Percentiles rank a stretch among this genome's conserved stretches.
Conservation (phyloP, 768 basidiomycete species). For the Mycena galopus region DNA sequence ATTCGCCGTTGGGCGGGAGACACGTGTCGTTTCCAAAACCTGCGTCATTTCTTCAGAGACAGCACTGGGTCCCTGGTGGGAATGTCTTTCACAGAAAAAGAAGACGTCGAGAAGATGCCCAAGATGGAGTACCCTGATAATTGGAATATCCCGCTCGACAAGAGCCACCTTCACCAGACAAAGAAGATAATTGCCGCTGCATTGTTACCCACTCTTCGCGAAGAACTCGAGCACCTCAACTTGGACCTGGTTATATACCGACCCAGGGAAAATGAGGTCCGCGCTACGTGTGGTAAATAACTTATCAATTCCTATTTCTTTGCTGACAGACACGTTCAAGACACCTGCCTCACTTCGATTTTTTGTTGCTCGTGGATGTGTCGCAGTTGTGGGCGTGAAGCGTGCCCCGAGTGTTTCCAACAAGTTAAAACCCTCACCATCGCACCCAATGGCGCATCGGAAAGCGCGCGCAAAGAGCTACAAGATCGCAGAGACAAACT, state of each 20-base stretch:
- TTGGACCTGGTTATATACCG: constrained; percentile 73
- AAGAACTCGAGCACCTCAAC: constrained; percentile 74
- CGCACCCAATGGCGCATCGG: constrained; percentile 61
- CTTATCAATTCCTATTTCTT: constrained; percentile 15
- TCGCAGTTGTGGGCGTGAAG: constrained; percentile 89
- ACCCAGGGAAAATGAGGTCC: constrained; percentile 83
- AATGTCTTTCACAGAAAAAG: constrained; percentile 77
- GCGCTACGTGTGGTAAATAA: constrained; percentile 84
- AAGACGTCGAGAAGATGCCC: constrained; percentile 65
- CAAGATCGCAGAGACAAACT: constrained; percentile 70
- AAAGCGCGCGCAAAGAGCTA: constrained; percentile 62
- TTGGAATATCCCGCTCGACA: constrained; percentile 75
- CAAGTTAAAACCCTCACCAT: constrained; percentile 75
- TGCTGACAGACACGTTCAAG: constrained; percentile 54
- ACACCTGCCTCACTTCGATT: constrained; percentile 94
- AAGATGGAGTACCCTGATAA: constrained; percentile 72
- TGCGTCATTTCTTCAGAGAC: constrained; percentile 82
- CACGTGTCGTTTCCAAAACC: constrained; percentile 89
- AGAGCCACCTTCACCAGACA: constrained; percentile 64
- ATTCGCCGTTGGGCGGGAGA: constrained; percentile 91
- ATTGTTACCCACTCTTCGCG: constrained; percentile 73
- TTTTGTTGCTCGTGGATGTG: constrained; percentile 94
- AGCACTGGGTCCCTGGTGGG: constrained; percentile 68
- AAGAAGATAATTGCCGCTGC: constrained; percentile 81
- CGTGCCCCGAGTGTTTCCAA: constrained; percentile 86